Evolutionary conservation across 495 filamentous ascomycete species (phyloP).

Genomic region (Podospora appendiculata): DNA sequence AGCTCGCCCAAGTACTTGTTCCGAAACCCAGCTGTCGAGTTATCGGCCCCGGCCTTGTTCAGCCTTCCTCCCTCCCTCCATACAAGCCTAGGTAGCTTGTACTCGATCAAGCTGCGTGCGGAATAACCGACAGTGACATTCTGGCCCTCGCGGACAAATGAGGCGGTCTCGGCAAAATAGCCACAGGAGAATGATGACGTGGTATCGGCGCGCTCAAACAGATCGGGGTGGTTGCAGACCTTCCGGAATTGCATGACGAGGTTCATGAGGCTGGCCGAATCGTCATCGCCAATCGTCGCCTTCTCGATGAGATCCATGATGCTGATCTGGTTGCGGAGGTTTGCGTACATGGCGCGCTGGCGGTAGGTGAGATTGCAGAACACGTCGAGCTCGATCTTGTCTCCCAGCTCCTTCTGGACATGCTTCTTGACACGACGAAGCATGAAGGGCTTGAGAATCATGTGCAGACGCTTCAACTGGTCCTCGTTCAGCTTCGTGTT

Average conservation of each 20-base stretch:
- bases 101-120: constrained; percentile 77
- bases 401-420: constrained; percentile 95
- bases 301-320: constrained; percentile 99
- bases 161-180: constrained; percentile 87
- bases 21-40: constrained; percentile 66
- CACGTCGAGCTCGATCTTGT: constrained; percentile 95
- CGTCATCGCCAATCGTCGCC: constrained; percentile 89
- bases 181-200: constrained; percentile 75
- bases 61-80: constrained; percentile 69
- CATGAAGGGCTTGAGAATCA: constrained; percentile 99
- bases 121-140: constrained; percentile 80
- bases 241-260: constrained; percentile 99
- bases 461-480: constrained; percentile 90
- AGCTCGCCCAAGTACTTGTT: constrained; percentile 64
- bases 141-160: constrained; percentile 81
- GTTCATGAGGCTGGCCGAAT: constrained; percentile 96
- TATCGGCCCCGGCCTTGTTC: constrained; percentile 67
- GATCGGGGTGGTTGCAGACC: constrained; percentile 96
- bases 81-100: constrained; percentile 69
- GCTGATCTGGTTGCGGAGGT: constrained; percentile 90
- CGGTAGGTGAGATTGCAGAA: constrained; percentile 97
- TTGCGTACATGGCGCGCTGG: constrained; percentile 89
- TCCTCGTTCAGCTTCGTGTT: constrained; percentile 98
- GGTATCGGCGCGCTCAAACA: constrained; percentile 92
- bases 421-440: constrained; percentile 98